Base-by-base conservation (phyloP, 2,329 filamentous ascomycete genomes). In the Didymella lethalis region DNA sequence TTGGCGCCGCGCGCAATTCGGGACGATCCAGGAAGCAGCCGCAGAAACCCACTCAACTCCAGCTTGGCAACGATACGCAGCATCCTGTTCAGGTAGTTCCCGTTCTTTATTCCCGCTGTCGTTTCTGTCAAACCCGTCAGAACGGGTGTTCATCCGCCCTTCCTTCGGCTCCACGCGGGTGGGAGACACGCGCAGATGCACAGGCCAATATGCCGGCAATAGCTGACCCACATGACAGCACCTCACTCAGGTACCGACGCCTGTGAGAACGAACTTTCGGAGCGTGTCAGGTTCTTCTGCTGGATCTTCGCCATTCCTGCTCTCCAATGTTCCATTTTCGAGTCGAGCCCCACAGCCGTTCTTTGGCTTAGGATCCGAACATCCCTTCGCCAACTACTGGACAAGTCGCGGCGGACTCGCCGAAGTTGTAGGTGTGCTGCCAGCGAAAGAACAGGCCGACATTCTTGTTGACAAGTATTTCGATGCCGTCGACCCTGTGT, bases 331-430 rank as follows among this genome's bases (percentile, higher is more conserved):
- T 2, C 89, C 90, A 0, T 90, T 90, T 71, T 90, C 90, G 0
- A 82, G 86, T 41, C 86, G 88, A 10, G 87, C 87, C 7, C 88
- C 88, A 1, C 91, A 88, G 54, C 92, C 91, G 64, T 89, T 93
- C 54, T 93, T 93, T 71, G 90, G 90, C n/a, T 87, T 92, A 63
- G 90, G 89, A 14, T 88, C 88, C 0, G 89, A 92, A 71, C 90
- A 92, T 71, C 90, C 90, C 0, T 93, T 93, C 72, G 88, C 89
- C 69, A 93, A 93, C 72, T 93, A 93, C 76, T 94, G 91, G 91
- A 93, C 90, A 2, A 91, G 88, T 69, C 85, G 88, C 61, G 90
- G 91, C 47, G 90, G 90, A 0, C 78, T 94, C 18, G 82, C 86
- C 8, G 91, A 94, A 76, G 90, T 93, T 7, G 87, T 93, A 43